Evolutionary conservation across 2,329 filamentous ascomycete genomes (phyloP), one percentile per base, ranked within the genome.

Genomic region (Phaeosphaeria sp.): DNA sequence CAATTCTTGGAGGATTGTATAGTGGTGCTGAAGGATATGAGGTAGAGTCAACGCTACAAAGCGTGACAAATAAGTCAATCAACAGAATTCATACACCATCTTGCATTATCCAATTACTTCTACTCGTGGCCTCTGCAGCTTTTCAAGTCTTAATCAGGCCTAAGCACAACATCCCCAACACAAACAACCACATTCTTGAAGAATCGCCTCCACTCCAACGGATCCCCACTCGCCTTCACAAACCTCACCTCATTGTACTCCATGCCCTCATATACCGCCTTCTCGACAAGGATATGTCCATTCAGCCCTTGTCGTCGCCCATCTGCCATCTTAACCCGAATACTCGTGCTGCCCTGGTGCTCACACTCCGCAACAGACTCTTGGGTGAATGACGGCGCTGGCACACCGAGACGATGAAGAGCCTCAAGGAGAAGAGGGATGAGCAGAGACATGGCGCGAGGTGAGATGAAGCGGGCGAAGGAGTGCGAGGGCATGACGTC

Each of bases 181-280:
- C 94, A 82, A 62, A 96, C 83, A 27, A 91, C 91, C n/a, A 97
- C 86, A 77, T 92, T 93, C 80, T 99, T 99, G 83, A 99, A 99
- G 75, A 99, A 92, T 33, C 95, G 84, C 59, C 95, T 87, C 95
- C 96, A 99, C 80, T 98, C 94, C 49, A 99, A 80, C 5, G 95
- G 95, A 80, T 99, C 95, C 6, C 95, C 95, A 80, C 97, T 97
- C 53, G 91, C 85, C 80, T 99, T 99, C 65, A 96, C 86, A 74
- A 99, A 98, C 51, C 92, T 86, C 25, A 97, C 91, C 76, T 97
- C 93, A 57, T 68, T 71, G 22, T 93, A 84, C 30, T 94, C 78
- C 59, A 91, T 89, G 18, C 79, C 81, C 1, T 80, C 85, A 63
- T 89, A 83, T 74, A 81, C 84, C 67, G 93, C 89, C 77, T 81